Evolutionary conservation across 768 basidiomycete genomes (phyloP).

Genomic region (Serendipita sp.): DNA sequence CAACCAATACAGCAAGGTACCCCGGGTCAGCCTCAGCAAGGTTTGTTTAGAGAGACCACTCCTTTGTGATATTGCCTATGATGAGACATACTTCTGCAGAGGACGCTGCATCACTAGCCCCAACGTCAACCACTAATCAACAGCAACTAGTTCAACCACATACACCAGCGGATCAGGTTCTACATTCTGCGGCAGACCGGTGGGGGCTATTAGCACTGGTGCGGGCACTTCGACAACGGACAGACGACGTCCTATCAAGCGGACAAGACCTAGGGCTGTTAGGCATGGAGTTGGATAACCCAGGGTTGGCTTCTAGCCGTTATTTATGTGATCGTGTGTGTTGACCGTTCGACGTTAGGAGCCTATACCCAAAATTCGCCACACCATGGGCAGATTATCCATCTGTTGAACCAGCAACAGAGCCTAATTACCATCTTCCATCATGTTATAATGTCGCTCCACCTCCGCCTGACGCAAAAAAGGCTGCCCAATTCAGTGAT

Average conservation of each 20-base stretch:
- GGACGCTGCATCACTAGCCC: not conserved
- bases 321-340: not conserved
- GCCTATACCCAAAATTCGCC: constrained; percentile 82
- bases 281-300: constrained; percentile 74
- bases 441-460: constrained; percentile 87
- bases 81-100: not conserved
- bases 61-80: not conserved
- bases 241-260: constrained; percentile 67
- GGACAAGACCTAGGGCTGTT: constrained; percentile 86
- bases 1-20: constrained; percentile 5
- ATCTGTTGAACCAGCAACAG: constrained; percentile 65
- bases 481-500: constrained; percentile 76
- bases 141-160: constrained; percentile 40
- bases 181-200: constrained; percentile 82
- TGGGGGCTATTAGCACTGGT: constrained; percentile 85
- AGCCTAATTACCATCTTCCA: constrained; percentile 85
- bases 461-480: constrained; percentile 62
- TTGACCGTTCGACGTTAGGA: constrained; percentile 27
- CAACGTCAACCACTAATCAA: constrained; percentile 16
- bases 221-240: constrained; percentile 62
- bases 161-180: constrained; percentile 84
- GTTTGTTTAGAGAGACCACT: not conserved
- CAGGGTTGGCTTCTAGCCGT: constrained; percentile 42
- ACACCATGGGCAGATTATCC: constrained; percentile 90
- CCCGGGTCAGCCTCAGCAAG: not conserved